Conservation (phyloP, 2,329 filamentous ascomycete species). For the Calonectria crousiana region DNA sequence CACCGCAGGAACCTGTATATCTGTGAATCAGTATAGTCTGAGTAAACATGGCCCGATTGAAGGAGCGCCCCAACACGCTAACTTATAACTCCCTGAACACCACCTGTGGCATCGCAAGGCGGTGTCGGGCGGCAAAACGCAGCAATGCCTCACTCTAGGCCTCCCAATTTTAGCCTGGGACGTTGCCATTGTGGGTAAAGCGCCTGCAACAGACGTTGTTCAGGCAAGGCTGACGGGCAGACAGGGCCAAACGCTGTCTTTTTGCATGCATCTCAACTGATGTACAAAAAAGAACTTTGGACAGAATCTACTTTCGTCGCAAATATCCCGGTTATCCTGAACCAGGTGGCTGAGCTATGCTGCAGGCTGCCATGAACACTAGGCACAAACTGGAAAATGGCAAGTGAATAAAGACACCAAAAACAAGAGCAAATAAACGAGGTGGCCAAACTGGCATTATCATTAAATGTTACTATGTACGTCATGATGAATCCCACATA, state of each 20-base stretch:
- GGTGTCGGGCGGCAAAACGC: background rate
- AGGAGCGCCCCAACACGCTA: background rate
- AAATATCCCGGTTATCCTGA: no score
- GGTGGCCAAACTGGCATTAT: constrained; percentile 21
- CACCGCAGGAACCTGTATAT: background rate
- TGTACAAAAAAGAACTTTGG: no score
- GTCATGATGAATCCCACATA: constrained; percentile 13
- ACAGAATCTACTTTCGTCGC: no score
- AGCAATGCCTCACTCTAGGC: background rate
- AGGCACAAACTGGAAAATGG: background rate
- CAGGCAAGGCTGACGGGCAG: background rate
- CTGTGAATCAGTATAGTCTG: background rate
- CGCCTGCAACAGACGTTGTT: background rate
- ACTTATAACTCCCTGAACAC: background rate
- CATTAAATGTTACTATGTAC: constrained; percentile 27
- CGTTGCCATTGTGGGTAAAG: background rate
- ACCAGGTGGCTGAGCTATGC: no score
- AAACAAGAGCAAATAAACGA: background rate
- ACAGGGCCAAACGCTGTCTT: background rate
- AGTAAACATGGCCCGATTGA: background rate
- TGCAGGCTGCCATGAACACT: no score
- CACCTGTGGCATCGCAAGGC: background rate
- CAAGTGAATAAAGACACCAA: background rate
- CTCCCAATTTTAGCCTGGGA: background rate
- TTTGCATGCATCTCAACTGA: no score